Percentiles rank a stretch among this genome's conserved stretches.
These are phyloP conservation scores for Cavenderia fasciculata DNA, from an alignment of 78 protist species.

Conservation along the genomic window DNA sequence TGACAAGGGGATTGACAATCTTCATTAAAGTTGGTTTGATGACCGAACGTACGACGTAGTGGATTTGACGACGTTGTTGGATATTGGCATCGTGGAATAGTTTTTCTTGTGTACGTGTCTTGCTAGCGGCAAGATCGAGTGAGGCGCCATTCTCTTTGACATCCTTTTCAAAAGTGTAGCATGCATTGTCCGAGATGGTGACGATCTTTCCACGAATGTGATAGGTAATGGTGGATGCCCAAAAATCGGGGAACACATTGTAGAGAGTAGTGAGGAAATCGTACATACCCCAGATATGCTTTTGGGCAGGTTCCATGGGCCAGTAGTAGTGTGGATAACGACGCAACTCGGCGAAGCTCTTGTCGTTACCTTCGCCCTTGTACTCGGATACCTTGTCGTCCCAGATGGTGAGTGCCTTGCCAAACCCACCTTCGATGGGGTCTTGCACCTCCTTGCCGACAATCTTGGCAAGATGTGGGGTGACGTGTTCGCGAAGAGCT, in stretches of 20 bases:
- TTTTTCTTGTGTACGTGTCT: background rate
- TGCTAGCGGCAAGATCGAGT: background rate
- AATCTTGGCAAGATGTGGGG: constrained; percentile 1
- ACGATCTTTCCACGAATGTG: background rate
- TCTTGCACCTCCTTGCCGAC: background rate
- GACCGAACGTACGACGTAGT: background rate
- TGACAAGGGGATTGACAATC: constrained; percentile 1
- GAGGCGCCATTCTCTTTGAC: background rate
- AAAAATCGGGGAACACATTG: background rate
- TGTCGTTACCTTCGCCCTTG: constrained; percentile 10
- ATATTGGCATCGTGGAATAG: constrained; percentile 7
- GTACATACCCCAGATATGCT: background rate
- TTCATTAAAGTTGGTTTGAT: constrained; percentile 7
- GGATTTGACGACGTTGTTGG: background rate
- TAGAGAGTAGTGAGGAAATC: background rate
- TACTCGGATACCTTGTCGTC: background rate
- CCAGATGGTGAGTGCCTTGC: background rate
- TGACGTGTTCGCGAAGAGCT: constrained; percentile 4
- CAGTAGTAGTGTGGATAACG: constrained; percentile 14
- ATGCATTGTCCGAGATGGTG: background rate
- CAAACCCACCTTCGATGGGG: constrained; percentile 17
- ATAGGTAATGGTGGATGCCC: constrained; percentile 6
- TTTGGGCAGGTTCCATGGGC: background rate
- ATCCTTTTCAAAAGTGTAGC: constrained; percentile 11
- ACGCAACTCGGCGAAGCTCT: background rate